Base-by-base conservation (phyloP, 108 stramenopile species). In the Parietichytrium sp. region DNA sequence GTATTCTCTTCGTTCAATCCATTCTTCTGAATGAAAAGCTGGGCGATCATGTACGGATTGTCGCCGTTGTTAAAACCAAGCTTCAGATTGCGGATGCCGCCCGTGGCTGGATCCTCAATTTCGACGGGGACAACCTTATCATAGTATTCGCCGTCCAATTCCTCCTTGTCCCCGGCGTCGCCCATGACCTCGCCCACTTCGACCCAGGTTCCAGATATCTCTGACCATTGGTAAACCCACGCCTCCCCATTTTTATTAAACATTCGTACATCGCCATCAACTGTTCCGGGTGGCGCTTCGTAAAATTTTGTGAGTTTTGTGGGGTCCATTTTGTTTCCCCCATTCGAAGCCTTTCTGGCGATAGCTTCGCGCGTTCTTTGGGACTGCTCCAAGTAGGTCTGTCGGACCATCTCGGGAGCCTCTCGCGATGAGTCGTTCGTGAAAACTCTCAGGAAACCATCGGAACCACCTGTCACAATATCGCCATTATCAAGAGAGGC, bases 121-220 rank as follows among this genome's bases (percentile, higher is more conserved):
- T 72, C 61, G 6, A 72, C 61, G 2, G 61, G 61, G 3, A 72
- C 42, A 6, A 72, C 61, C 33, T 45, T 36, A 42, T 72, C 61
- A 42, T 72, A 72, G 10, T 72, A 33, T 0, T 45, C 61, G 38
- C 61, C 61, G 3, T 72, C 61, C 36, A 72, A 45, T 42, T 13
- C 45, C 33, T 72, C 61, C 20, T 72, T 72, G 13, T 42, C 61
- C 23, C 54, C 54, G 7, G 61, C 61, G 61, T 72, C 61, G 8
- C 61, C 61, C 61, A 72, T 72, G 13, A 72, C 61, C 20, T 72
- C 61, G 38, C 61, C 61, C 33, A 72, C 61, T 42, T 72, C 61
- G 20, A 72, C 20, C 61, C 61, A 72, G 61, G 61, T 72, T 42
- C 45, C 38, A 16, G 61, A 72, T 42, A 42, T 45, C n/a, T 33